These are phyloP conservation scores for Linnemannia elongata DNA, from an alignment of 192 early-diverging fungal genomes.

Conservation along the genomic window DNA sequence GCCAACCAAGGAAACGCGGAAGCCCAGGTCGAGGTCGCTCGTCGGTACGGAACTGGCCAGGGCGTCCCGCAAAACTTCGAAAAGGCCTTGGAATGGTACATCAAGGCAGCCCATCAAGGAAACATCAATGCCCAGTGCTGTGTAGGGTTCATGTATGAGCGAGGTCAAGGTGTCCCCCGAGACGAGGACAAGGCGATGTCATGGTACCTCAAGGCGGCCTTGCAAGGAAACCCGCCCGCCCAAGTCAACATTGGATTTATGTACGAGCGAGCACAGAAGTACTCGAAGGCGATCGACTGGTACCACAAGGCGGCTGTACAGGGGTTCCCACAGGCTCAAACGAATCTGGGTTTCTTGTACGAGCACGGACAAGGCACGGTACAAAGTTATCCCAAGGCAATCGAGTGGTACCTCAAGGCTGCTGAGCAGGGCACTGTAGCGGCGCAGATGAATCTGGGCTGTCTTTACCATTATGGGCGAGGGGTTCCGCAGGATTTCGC, in stretches of 20 bases:
- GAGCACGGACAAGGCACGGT: background rate
- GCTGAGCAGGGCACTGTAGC: slow-evolving; percentile 1
- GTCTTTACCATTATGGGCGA: background rate
- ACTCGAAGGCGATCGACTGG: background rate
- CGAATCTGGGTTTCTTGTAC: slow-evolving; percentile 9
- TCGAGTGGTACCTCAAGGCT: slow-evolving; percentile 16
- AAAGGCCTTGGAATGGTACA: background rate
- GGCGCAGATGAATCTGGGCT: background rate
- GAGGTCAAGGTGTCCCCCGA: slow-evolving; percentile 1
- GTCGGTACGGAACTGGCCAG: background rate
- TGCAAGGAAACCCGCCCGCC: slow-evolving; percentile 5
- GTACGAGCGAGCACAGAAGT: slow-evolving; percentile 15
- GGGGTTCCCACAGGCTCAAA: background rate
- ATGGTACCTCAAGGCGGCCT: slow-evolving; percentile 17
- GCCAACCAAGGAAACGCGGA: background rate
- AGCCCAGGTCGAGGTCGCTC: background rate
- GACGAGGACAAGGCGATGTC: background rate
- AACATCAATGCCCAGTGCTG: slow-evolving; percentile 7
- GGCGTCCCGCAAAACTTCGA: background rate
- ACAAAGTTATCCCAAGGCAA: background rate
- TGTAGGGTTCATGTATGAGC: slow-evolving; percentile 13
- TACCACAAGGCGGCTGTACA: background rate
- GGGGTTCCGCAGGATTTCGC: slow-evolving; percentile 6
- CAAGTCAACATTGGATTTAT: background rate
- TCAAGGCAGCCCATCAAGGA: slow-evolving; percentile 7